These are phyloP conservation scores for Fusarium sp. DNA, from an alignment of 2,329 filamentous ascomycete species.

Conservation along the genomic window DNA sequence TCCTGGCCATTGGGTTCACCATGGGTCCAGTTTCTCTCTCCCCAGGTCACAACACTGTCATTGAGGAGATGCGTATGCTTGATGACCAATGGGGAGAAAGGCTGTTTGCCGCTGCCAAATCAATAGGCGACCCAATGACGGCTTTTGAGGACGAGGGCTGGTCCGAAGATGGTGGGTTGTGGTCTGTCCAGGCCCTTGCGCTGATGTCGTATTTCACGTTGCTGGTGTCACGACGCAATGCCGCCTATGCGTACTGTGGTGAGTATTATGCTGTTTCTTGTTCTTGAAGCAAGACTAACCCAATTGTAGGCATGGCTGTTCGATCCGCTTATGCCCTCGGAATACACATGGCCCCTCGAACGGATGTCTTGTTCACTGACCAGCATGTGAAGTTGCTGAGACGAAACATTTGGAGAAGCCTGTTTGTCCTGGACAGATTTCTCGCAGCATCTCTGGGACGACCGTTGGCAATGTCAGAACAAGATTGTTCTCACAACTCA, in stretches of 20 bases:
- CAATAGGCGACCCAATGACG: slow-evolving; percentile 55
- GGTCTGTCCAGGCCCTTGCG: slow-evolving; percentile 71
- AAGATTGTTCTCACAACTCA: slow-evolving; percentile 67
- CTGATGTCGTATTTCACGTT: slow-evolving; percentile 74
- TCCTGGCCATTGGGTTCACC: slow-evolving; percentile 71
- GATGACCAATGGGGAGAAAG: slow-evolving; percentile 66
- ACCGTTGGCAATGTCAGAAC: slow-evolving; percentile 69
- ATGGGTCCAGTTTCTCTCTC: slow-evolving; percentile 64
- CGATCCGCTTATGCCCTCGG: slow-evolving; percentile 71
- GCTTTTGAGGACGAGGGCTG: slow-evolving; percentile 50
- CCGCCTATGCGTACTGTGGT: slow-evolving; percentile 71
- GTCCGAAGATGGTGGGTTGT: slow-evolving; percentile 63
- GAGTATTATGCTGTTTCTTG: slow-evolving; percentile 31
- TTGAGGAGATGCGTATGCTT: slow-evolving; percentile 61
- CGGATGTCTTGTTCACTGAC: slow-evolving; percentile 61
- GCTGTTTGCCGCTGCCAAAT: slow-evolving; percentile 70
- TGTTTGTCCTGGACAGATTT: slow-evolving; percentile 73
- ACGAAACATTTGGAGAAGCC: slow-evolving; percentile 70
- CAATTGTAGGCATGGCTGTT: slow-evolving; percentile 67
- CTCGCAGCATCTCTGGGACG: slow-evolving; percentile 71
- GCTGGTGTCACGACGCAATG: slow-evolving; percentile 69
- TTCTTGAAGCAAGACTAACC: slow-evolving; percentile 1
- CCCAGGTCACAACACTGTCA: slow-evolving; percentile 59
- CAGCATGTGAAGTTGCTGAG: slow-evolving; percentile 58
- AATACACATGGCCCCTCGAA: slow-evolving; percentile 67